Evolutionary conservation across 2,329 filamentous ascomycete species (phyloP), one percentile per base, ranked within the genome.

Genomic region (Phialocephala sp.): DNA sequence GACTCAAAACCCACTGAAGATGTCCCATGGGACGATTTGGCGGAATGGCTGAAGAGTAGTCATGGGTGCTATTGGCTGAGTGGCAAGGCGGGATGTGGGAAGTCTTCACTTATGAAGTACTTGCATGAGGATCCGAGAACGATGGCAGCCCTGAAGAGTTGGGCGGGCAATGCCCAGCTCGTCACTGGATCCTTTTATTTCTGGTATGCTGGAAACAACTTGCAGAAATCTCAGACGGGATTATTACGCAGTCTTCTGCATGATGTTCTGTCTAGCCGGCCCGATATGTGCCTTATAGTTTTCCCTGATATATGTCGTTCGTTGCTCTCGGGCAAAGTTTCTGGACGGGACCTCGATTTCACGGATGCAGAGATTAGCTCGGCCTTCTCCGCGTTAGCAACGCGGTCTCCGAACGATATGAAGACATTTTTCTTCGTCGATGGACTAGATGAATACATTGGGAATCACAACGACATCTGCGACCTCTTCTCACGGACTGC

Each of bases 151-250:
- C 69, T 79, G 2, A 59, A 64, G 0, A 22, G 27, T 2, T 80
- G 78, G 78, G 69, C 76, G 0, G 71, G 39, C 0, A 6, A 22
- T 12, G 39, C 14, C 5, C 20, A 24, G 9, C 32, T 68, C 4
- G 37, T 73, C 2, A 77, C 75, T 0, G 79, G 80, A 0, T 77
- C 76, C 0, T 83, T 79, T 69, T 83, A 81, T 68, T 82, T 83
- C 62, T 83, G 81, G 81, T 80, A 76, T 2, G 77, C 76, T 39
- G 79, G 79, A 8, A 77, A 76, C 1, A 9, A 22, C 8, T 11
- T 52, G 24, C 62, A 69, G n/a, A 61, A 56, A 14, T 62, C 67
- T 8, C 60, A 63, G 24, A 9, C 9, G 15, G 67, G 67, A 4
- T 27, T 69, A 11, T 24, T 69, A 2, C 27, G 58, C 43, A 45